Evolutionary conservation across 768 basidiomycete genomes (phyloP), one percentile per base, ranked within the genome.

Genomic region (Cystobasidium ongulense): DNA sequence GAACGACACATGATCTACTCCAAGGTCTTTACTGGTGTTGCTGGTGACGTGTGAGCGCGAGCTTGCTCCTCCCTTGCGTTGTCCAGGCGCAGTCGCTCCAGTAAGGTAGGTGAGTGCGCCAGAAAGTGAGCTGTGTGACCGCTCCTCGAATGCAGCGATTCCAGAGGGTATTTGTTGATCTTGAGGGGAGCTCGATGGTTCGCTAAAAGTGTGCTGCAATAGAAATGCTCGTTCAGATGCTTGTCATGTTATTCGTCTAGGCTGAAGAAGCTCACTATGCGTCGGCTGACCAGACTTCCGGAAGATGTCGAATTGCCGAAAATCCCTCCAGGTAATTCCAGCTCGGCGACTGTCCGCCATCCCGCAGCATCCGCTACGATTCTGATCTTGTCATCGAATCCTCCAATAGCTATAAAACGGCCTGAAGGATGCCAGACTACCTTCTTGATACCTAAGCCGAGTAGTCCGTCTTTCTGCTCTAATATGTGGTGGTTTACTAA

Each of bases 371-470:
- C 54, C n/a, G 52, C 54, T 27, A 71, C 23, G 11, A 71, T 71
- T 50, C 75, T 29, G 33, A 78, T 77, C 61, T 57, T 70, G 0
- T 76, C 76, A 41, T 79, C 78, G 43, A 68, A 77, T 4, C 78
- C 79, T 0, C 78, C 79, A 0, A 79, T 52, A 1, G 77, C 76
- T 11, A 79, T 15, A 29, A 67, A 77, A 18, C 76, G 66, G 0
- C 77, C 77, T 17, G 27, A 36, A 8, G 43, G 65, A 27, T 63
- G 64, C 79, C 79, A 79, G 21, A 59, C 39, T 4, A 79, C 78
- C 0, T 10, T 35, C 29, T 76, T n/a, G 36, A 79, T 68, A 7
- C 79, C 79, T 17, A 79, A 43, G 0, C 79, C 78, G 11, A 76
- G 13, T 57, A 18, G 7, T n/a, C 25, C 13, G 72, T 72, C 25